Evolutionary conservation across 345 rosid species (phyloP).

Genomic region (Leavenworthia alabamica): DNA sequence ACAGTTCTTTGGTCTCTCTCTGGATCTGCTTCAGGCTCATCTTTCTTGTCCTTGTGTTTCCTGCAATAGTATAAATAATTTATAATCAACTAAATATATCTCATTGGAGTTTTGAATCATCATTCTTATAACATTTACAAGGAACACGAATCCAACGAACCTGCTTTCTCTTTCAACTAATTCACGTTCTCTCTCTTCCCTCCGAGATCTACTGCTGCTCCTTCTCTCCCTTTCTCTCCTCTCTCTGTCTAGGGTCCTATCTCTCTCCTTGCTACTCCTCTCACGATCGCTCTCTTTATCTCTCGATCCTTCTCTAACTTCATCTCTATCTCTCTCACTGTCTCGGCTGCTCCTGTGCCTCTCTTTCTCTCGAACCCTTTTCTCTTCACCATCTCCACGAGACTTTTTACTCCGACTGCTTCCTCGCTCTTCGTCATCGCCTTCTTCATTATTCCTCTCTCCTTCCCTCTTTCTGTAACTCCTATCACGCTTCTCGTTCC

Average conservation of each 20-base stretch:
- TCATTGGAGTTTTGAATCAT: neutral
- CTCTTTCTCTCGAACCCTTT: conserved; percentile 44
- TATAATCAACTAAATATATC: neutral
- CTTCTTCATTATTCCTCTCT: conserved; percentile 38
- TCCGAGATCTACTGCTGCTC: conserved; percentile 38
- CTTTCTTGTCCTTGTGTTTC: conserved; percentile 78
- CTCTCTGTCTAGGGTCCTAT: conserved; percentile 35
- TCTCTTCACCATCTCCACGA: conserved; percentile 49
- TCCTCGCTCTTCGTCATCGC: conserved; percentile 38
- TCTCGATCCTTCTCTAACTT: conserved; percentile 38
- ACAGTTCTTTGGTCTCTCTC: conserved; percentile 97
- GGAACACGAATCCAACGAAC: neutral
- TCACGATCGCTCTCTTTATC: conserved; percentile 37
- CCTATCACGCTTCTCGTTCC: conserved; percentile 55
- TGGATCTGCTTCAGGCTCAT: conserved; percentile 91
- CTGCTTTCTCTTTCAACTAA: conserved; percentile 37
- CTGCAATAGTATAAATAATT: conserved; percentile 29
- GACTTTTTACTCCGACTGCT: conserved; percentile 52
- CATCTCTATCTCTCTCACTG: conserved; percentile 42
- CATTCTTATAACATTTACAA: neutral
- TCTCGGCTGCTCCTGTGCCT: conserved; percentile 45
- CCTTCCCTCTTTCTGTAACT: conserved; percentile 65
- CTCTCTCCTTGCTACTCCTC: conserved; percentile 38
- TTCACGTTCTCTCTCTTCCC: conserved; percentile 39
- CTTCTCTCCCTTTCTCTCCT: conserved; percentile 30